Evolutionary conservation across 2,329 filamentous ascomycete species (phyloP).

Genomic region (Fusarium paranaense): DNA sequence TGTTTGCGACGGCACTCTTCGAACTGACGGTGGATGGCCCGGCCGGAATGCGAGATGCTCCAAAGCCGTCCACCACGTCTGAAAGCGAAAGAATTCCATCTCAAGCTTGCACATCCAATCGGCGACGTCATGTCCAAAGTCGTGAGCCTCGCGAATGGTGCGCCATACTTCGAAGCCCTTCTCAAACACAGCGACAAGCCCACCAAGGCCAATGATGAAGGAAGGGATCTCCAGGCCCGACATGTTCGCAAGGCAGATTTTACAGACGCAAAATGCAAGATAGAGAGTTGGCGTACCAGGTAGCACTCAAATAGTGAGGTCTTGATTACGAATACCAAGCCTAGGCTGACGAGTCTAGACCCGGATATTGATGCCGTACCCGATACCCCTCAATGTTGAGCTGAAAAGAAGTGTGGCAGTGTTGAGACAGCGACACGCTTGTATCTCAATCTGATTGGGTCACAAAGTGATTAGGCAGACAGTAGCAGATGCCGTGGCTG

Average conservation of each 20-base stretch:
- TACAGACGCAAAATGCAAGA: background rate
- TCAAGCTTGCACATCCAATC: background rate
- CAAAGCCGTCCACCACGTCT: background rate
- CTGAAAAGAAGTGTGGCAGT: background rate
- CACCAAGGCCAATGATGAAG: background rate
- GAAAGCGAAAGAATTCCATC: background rate
- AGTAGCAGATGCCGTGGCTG: background rate
- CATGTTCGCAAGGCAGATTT: background rate
- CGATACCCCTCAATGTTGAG: background rate
- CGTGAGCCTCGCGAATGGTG: background rate
- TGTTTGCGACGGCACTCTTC: background rate
- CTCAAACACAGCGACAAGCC: background rate
- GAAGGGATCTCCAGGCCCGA: background rate
- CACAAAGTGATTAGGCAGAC: background rate
- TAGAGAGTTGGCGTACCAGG: background rate
- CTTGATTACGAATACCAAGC: background rate
- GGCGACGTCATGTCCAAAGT: background rate
- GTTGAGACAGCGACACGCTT: background rate
- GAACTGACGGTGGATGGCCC: background rate
- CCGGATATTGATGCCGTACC: background rate
- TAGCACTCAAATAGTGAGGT: background rate
- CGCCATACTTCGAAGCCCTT: background rate
- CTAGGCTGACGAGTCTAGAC: background rate
- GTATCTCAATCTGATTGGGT: background rate
- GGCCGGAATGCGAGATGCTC: background rate